Conservation (phyloP, 2,329 filamentous ascomycete species). For the Septoria linicola region DNA sequence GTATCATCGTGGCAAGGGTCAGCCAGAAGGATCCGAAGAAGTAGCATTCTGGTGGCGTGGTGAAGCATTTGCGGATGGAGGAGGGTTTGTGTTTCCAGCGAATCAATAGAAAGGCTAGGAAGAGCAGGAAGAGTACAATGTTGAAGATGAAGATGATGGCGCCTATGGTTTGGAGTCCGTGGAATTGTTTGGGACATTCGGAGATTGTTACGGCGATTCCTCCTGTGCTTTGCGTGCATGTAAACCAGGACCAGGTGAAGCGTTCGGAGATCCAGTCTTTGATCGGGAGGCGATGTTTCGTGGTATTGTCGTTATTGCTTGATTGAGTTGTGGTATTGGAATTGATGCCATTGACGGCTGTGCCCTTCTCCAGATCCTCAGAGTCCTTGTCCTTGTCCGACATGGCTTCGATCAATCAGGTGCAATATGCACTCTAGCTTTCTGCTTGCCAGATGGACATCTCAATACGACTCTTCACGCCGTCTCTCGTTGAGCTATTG, state of each 20-base stretch:
- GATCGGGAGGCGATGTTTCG: conserved; percentile 16
- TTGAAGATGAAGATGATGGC: conserved; percentile 67
- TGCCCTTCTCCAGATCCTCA: background rate
- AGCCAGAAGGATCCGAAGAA: conserved; percentile 74
- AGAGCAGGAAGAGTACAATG: conserved; percentile 60
- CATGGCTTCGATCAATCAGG: background rate
- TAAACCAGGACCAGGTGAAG: conserved; percentile 58
- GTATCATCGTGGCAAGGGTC: conserved; percentile 65
- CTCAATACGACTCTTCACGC: no score
- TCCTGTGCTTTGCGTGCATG: conserved; percentile 71
- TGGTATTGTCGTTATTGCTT: background rate
- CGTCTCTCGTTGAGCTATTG: no score
- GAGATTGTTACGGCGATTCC: conserved; percentile 65
- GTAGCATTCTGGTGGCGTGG: conserved; percentile 65
- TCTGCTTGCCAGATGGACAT: no score
- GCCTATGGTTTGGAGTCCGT: conserved; percentile 63
- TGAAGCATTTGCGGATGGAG: conserved; percentile 57
- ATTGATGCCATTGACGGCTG: background rate
- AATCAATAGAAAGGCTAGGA: conserved; percentile 55
- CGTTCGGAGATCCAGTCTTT: conserved; percentile 18
- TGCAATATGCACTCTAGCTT: background rate
- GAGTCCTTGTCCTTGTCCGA: background rate
- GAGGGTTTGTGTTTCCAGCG: conserved; percentile 62
- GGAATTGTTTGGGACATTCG: conserved; percentile 63
- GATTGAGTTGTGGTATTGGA: background rate